phyloP scores from a whole-genome alignment of 148 eudicot genomes.

The Fagopyrum tataricum region DNA sequence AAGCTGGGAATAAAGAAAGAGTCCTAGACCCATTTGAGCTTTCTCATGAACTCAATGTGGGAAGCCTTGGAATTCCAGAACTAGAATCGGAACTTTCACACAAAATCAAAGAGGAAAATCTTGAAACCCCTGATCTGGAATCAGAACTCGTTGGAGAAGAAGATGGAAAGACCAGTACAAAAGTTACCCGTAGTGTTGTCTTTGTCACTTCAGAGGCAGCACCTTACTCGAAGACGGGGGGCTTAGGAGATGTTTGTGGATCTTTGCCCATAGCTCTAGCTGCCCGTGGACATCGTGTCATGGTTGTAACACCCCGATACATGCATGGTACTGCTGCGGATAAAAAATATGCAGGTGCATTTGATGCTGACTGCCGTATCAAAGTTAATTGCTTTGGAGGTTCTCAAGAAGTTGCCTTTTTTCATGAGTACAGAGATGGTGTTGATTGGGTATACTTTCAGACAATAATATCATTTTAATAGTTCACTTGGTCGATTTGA shows the following conservation, averaged over 20 bases:
- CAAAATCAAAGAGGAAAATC: neutral
- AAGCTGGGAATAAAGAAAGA: slow-evolving; percentile 9
- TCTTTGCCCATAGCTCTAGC: slow-evolving; percentile 91
- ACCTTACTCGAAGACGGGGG: slow-evolving; percentile 98
- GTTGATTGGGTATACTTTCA: slow-evolving; percentile 74
- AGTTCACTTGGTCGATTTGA: neutral
- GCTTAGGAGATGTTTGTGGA: slow-evolving; percentile 98
- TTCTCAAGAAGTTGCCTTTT: slow-evolving; percentile 74
- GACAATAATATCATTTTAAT: neutral
- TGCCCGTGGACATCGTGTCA: slow-evolving; percentile 88
- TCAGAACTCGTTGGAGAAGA: slow-evolving; percentile 7
- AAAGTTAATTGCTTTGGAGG: slow-evolving; percentile 80
- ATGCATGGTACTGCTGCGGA: slow-evolving; percentile 70
- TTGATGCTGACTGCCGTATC: slow-evolving; percentile 39
- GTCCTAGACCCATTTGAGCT: neutral
- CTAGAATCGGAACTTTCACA: neutral
- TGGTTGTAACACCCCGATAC: slow-evolving; percentile 92
- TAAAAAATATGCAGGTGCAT: slow-evolving; percentile 46
- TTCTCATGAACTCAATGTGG: neutral
- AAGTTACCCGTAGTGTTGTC: slow-evolving; percentile 45
- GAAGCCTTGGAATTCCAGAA: neutral
- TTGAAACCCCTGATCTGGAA: slow-evolving; percentile 18
- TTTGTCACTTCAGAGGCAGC: slow-evolving; percentile 86
- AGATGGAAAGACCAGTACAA: slow-evolving; percentile 24
- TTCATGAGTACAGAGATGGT: slow-evolving; percentile 80